phyloP scores from a whole-genome alignment of 768 basidiomycete species.

The Austroboletus eburneus region DNA sequence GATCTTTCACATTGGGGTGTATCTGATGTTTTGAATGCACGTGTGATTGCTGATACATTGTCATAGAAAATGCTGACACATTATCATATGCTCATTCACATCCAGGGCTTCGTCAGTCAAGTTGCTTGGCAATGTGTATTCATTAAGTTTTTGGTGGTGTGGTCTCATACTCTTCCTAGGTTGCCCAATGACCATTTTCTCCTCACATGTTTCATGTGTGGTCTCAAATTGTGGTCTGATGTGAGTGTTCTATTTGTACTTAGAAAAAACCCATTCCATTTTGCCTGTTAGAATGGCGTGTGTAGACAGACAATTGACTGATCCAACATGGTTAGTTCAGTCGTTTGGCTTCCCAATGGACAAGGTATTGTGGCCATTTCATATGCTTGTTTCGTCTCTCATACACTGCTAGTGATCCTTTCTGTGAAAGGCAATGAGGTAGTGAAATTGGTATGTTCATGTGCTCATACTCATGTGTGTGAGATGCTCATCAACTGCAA shows the following conservation, averaged over 20 bases:
- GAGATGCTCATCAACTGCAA: background rate
- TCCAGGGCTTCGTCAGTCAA: constrained; percentile 49
- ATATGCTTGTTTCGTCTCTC: background rate
- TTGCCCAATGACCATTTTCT: constrained; percentile 44
- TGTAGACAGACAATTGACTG: constrained; percentile 47
- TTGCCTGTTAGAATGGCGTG: constrained; percentile 40
- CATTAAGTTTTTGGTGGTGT: no score
- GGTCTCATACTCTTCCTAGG: constrained; percentile 23
- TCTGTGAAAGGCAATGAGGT: constrained; percentile 49
- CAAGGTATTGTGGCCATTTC: constrained; percentile 30
- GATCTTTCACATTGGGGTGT: constrained; percentile 43
- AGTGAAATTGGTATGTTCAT: constrained; percentile 37
- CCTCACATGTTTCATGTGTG: constrained; percentile 44
- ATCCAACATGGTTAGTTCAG: constrained; percentile 40
- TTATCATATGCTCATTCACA: constrained; percentile 46
- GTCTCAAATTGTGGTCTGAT: constrained; percentile 50
- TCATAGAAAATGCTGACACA: constrained; percentile 37
- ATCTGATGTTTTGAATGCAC: constrained; percentile 7
- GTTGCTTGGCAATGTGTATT: constrained; percentile 41
- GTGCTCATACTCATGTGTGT: background rate
- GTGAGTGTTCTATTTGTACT: constrained; percentile 18
- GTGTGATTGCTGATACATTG: background rate
- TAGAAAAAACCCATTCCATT: background rate
- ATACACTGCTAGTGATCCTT: constrained; percentile 36
- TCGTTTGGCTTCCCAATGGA: constrained; percentile 48